Evolutionary conservation across 1,139 yeast species (phyloP), one percentile per base, ranked within the genome.

Genomic region (Trichomonascaceae sp.): DNA sequence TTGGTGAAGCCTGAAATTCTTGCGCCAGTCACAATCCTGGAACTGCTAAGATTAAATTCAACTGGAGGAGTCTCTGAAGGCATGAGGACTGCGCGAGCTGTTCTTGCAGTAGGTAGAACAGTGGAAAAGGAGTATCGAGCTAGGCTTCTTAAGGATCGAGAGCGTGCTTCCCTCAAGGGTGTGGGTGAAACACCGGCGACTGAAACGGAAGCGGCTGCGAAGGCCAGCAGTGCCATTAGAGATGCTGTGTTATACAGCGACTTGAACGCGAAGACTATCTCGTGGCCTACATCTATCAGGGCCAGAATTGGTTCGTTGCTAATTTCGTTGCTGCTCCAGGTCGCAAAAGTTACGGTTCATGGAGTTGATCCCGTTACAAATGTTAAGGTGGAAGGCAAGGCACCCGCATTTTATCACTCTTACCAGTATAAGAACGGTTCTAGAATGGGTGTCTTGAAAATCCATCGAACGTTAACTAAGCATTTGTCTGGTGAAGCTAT

Each of bases 351-450:
- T 8, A 79, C 82, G 15, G 96, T 90, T 1, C 74, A 74, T 9
- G 96, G 90, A 50, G 77, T 72, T 1, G 96, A 90, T 65, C 96
- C 96, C 1, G 77, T 82, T 2, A 84, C 95, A 0, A 87, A 88
- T 13, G 74, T 81, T 52, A 68, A 69, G 1, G 85, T 87, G 22
- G 71, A 73, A 45, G 96, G 93, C 36, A 75, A 79, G 49, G 93
- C 90, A 9, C 97, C 98, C 1, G 99, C 98, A 1, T 86, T 95
- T 67, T 85, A 84, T 59, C 98, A 93, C 66, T 81, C 89, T 2
- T 90, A 87, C 69, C 95, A 88, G 67, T 89, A 84, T 64, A 79
- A 81, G 53, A 79, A 80, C 56, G 96, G 98, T 41, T 83, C 83
- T 57, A 84, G 84, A 63, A 71, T 89, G 38, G 99, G 99, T 43